phyloP scores from a whole-genome alignment of 352 stramenopile species.

The Globisporangium spinosum region DNA sequence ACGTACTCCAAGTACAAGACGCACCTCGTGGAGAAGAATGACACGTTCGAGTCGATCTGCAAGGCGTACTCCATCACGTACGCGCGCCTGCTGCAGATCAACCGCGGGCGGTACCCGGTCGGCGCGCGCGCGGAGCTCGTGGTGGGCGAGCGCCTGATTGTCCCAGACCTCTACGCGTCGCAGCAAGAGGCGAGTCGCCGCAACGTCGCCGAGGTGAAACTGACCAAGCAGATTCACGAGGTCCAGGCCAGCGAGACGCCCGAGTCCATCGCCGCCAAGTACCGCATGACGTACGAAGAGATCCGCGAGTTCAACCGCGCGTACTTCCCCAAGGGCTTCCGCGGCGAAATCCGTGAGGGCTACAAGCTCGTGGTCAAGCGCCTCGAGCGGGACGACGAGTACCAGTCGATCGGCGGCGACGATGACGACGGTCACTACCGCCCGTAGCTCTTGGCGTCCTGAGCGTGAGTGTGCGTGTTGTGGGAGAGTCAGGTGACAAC shows the following conservation, averaged over 20 bases:
- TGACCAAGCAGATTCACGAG: constrained; percentile 85
- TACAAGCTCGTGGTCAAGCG: constrained; percentile 85
- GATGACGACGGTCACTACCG: constrained; percentile 19
- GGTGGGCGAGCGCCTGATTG: constrained; percentile 63
- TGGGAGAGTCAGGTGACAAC: background rate
- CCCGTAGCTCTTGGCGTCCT: background rate
- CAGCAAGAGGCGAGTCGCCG: constrained; percentile 48
- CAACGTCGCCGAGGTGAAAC: constrained; percentile 76
- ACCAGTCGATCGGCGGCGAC: constrained; percentile 25
- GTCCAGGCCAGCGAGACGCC: constrained; percentile 76
- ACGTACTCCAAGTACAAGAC: constrained; percentile 69
- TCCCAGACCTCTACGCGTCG: constrained; percentile 58
- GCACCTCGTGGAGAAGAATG: constrained; percentile 40
- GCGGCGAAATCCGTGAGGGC: constrained; percentile 66
- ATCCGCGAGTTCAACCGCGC: constrained; percentile 82
- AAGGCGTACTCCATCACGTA: constrained; percentile 66
- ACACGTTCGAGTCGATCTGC: constrained; percentile 78
- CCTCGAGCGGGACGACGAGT: constrained; percentile 27
- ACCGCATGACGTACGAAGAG: constrained; percentile 83
- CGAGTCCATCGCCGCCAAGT: constrained; percentile 49
- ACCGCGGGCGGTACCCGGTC: constrained; percentile 63
- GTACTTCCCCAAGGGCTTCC: constrained; percentile 86
- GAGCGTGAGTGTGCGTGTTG: background rate
- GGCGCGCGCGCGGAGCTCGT: constrained; percentile 60
- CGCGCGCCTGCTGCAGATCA: constrained; percentile 69